Base-by-base conservation (phyloP, 805 yeast genomes). In the Zygotorulaspora danielsina region DNA sequence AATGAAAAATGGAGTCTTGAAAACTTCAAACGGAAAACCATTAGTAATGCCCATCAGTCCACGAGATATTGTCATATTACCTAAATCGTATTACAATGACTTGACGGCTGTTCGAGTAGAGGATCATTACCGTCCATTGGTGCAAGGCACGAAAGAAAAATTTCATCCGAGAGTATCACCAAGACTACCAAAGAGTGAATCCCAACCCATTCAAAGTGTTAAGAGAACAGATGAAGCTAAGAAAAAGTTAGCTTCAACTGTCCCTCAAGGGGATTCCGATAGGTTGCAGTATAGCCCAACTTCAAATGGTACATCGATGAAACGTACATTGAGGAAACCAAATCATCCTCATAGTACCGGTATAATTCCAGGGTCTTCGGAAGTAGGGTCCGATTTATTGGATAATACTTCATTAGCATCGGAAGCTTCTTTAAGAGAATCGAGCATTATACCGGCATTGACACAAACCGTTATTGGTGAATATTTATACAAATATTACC, bases 391-490 rank as follows among this genome's bases (percentile, higher is more conserved):
- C 2, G 36, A 32, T 6, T 61, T 68, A 6, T 45, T 63, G 33
- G 67, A 69, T 29, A 67, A 63, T 7, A 39, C 65, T 5, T 65
- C 66, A 17, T 48, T 59, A 43, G 65, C 78, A 40, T 81, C 88
- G 0, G 71, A 74, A 54, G 80, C 79, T 6, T 79, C 87, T 0
- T 64, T 78, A 35, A 76, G 81, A 1, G 84, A 79, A 49, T 76
- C 76, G 34, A 78, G 79, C 30, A 84, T 84, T 73, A 79, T 84
- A 49, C 87, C 87, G 2, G 89, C 90, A 1, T 76, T 90, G 40
- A 84, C 97, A 0, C 97, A 90, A 63, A 84, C 93, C 3, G 88
- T 90, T 31, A 84, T 89, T 61, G 98, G 98, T 37, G 97, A 90
- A 58, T 85, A 79, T 49, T 67, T 89, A 42, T 81, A 73, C 74